Evolutionary conservation across 1,139 yeast species (phyloP).

Genomic region (Kodamaea derodonti): DNA sequence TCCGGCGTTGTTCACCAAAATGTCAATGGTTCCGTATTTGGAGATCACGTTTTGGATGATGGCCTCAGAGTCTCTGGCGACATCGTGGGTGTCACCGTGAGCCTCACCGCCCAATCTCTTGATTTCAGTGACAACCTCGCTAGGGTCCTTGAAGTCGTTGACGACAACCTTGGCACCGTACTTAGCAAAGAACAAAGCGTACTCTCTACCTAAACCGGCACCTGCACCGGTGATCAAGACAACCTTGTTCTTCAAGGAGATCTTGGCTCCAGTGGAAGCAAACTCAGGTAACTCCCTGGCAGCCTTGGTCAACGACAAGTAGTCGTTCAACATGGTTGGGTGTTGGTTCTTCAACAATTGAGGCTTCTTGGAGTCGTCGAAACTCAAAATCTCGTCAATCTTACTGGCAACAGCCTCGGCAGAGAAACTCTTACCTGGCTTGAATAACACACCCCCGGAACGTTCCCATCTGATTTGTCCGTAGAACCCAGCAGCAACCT

Average conservation of each 20-base stretch:
- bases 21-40: slow-evolving; percentile 80
- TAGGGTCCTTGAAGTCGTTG: slow-evolving; percentile 81
- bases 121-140: slow-evolving; percentile 73
- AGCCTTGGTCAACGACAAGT: slow-evolving; percentile 47
- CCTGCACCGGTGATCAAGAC: slow-evolving; percentile 96
- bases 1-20: slow-evolving; percentile 90
- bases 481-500: slow-evolving; percentile 91
- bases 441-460: slow-evolving; percentile 79
- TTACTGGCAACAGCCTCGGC: slow-evolving; percentile 80
- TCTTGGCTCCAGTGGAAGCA: slow-evolving; percentile 48
- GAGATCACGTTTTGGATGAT: slow-evolving; percentile 77
- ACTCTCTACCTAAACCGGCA: slow-evolving; percentile 89
- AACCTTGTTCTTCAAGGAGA: slow-evolving; percentile 74
- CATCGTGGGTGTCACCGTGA: slow-evolving; percentile 78
- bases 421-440: slow-evolving; percentile 72
- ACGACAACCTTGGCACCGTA: slow-evolving; percentile 96
- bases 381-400: slow-evolving; percentile 63
- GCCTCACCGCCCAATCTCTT: slow-evolving; percentile 76
- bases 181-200: slow-evolving; percentile 79
- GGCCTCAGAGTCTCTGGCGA: slow-evolving; percentile 70
- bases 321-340: slow-evolving; percentile 64
- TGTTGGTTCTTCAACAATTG: slow-evolving; percentile 54
- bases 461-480: slow-evolving; percentile 96
- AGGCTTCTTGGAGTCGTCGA: slow-evolving; percentile 51
- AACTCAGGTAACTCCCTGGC: slow-evolving; percentile 54